Evolutionary conservation across 2,329 filamentous ascomycete genomes (phyloP).

Genomic region (Sclerotinia minor): DNA sequence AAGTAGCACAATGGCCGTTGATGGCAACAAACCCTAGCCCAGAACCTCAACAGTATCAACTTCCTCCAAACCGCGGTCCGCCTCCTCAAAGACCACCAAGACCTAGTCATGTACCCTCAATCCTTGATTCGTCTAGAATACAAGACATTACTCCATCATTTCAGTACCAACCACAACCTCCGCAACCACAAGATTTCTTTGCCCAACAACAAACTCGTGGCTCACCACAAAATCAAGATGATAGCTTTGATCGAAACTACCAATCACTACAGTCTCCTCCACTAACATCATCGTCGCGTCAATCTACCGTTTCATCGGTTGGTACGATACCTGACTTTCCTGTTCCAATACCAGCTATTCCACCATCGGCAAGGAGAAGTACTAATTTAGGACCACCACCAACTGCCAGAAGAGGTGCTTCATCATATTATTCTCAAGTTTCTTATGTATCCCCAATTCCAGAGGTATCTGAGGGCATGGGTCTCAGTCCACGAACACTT

Average conservation of each 20-base stretch:
- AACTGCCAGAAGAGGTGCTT: slow-evolving; percentile 59
- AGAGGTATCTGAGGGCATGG: slow-evolving; percentile 53
- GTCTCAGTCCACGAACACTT: slow-evolving; percentile 46
- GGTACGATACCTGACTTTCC: slow-evolving; percentile 58
- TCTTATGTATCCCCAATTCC: slow-evolving; percentile 75
- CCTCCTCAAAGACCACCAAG: slow-evolving; percentile 60
- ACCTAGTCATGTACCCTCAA: slow-evolving; percentile 60
- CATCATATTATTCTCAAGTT: slow-evolving; percentile 63
- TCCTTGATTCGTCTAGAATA: slow-evolving; percentile 56
- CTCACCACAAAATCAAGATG: slow-evolving; percentile 25
- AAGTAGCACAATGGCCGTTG: slow-evolving; percentile 57
- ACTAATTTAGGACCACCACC: slow-evolving; percentile 61
- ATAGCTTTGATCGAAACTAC: slow-evolving; percentile 13
- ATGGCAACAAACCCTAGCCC: slow-evolving; percentile 34
- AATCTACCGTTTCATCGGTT: slow-evolving; percentile 54
- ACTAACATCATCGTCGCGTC: slow-evolving; percentile 53
- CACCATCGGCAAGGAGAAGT: slow-evolving; percentile 47
- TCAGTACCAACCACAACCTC: slow-evolving; percentile 42
- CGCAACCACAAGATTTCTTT: neutral
- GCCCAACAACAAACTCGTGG: slow-evolving; percentile 43
- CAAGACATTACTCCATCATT: slow-evolving; percentile 59
- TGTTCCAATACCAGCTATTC: slow-evolving; percentile 34
- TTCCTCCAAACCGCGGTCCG: slow-evolving; percentile 52
- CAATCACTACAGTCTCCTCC: slow-evolving; percentile 42
- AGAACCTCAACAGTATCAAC: slow-evolving; percentile 48